Evolutionary conservation across 164 flowering plant genomes (phyloP), one percentile per base, ranked within the genome.

Genomic region (Macadamia integrifolia): DNA sequence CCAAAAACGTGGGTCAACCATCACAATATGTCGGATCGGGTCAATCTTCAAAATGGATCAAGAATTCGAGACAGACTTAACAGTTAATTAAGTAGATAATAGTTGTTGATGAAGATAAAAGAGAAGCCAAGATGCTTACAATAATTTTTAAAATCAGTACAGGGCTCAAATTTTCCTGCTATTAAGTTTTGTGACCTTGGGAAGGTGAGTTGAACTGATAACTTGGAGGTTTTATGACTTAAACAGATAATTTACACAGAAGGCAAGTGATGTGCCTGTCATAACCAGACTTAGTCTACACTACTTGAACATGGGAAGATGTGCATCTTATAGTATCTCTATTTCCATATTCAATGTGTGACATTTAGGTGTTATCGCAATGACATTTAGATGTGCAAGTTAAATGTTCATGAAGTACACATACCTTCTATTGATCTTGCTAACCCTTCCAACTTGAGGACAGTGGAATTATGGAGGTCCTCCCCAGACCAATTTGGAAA

Each of bases 401-500:
- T 43, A 43, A 43, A 6, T 43, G 9, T 9, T 43, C 23, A 23
- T 43, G 48, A 43, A 5, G 6, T 6, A 43, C 14, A 18, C 32
- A 0, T 70, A 90, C 98, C 97, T 86, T 90, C 86, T 18, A 92
- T 81, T 46, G 92, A 85, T 58, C 66, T 84, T 53, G 97, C 95
- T 29, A 94, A 77, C 14, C 86, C 87, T 81, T 90, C 90, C 50
- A 94, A 85, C 83, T 90, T 92, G 65, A 61, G 62, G 0, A 79
- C 88, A 23, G 92, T 87, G 29, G 83, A 82, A 61, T 82, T 79
- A 65, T 92, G 97, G 60, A 94, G 95, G 6, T 89, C 89, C 70
- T 88, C 88, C 1, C 97, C 92, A 3, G 95, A 87, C 99, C 97
- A 94, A 61, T 79, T 85, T 12, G 97, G 97, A 64, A 90, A 87